Percentiles rank a stretch among this genome's conserved stretches.
Conservation (phyloP, 2,329 filamentous ascomycete genomes). For the Aureobasidium melanogenum region DNA sequence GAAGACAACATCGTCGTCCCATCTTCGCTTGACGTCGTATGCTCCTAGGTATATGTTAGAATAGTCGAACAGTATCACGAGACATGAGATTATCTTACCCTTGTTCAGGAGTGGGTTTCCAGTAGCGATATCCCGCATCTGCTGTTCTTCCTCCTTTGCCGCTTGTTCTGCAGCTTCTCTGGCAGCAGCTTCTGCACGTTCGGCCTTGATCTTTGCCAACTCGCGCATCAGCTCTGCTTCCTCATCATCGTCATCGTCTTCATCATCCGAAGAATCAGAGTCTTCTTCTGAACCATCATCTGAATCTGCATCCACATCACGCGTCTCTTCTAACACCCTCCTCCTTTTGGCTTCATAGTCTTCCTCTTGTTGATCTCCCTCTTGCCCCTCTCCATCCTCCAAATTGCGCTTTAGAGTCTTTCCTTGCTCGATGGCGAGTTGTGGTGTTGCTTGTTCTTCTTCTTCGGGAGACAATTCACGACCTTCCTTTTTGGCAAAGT, state of each 20-base stretch:
- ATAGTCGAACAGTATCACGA: background rate
- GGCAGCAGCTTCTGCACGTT: slow-evolving; percentile 72
- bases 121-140: slow-evolving; percentile 79
- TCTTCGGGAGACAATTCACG: slow-evolving; percentile 35
- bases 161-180: slow-evolving; percentile 72
- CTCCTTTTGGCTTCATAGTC: slow-evolving; percentile 74
- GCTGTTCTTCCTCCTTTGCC: slow-evolving; percentile 71
- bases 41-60: background rate
- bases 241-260: slow-evolving; percentile 71
- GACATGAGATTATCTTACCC: slow-evolving; percentile 36
- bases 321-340: slow-evolving; percentile 76
- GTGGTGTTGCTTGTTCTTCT: slow-evolving; percentile 9
- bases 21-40: slow-evolving; percentile 83
- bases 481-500: slow-evolving; percentile 78
- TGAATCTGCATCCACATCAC: slow-evolving; percentile 77
- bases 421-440: slow-evolving; percentile 40
- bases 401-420: slow-evolving; percentile 53
- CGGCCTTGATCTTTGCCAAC: slow-evolving; percentile 84
- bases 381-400: slow-evolving; percentile 36
- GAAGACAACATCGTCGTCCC: slow-evolving; percentile 98
- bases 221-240: slow-evolving; percentile 86
- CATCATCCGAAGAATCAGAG: slow-evolving; percentile 52
- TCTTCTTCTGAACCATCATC: slow-evolving; percentile 35
- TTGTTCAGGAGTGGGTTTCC: slow-evolving; percentile 92
- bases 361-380: slow-evolving; percentile 40